Conservation (phyloP, 257 asterid species). For the Oldenlandia corymbosa region DNA sequence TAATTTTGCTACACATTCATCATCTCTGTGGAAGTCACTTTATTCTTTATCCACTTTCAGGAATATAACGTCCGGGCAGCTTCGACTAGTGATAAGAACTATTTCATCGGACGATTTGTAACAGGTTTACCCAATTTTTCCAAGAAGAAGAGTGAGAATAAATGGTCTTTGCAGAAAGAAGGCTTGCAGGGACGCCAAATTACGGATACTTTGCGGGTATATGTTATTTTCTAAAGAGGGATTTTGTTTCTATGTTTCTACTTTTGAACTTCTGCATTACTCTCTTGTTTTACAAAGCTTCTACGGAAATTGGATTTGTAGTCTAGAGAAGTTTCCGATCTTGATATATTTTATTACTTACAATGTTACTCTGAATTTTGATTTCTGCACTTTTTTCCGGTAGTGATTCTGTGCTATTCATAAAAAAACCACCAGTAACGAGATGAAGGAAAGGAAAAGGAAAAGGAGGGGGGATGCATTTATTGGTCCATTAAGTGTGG, state of each 20-base stretch:
- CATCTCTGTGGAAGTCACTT: neutral
- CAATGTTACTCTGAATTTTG: no score
- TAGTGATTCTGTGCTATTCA: no score
- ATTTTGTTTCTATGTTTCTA: slow-evolving; percentile 1
- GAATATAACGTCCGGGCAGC: slow-evolving; percentile 90
- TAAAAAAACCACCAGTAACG: no score
- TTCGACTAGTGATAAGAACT: slow-evolving; percentile 66
- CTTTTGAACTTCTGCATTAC: neutral
- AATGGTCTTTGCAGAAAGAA: slow-evolving; percentile 91
- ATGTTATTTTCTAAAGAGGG: slow-evolving; percentile 9
- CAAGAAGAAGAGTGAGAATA: slow-evolving; percentile 75
- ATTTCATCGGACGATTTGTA: slow-evolving; percentile 84
- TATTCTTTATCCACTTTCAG: slow-evolving; percentile 23
- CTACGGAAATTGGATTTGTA: neutral
- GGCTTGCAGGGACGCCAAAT: slow-evolving; percentile 95
- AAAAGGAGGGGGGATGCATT: no score
- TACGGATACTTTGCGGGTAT: slow-evolving; percentile 80
- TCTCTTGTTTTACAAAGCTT: neutral
- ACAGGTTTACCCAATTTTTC: slow-evolving; percentile 77
- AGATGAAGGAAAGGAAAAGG: no score
- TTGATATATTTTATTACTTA: no score
- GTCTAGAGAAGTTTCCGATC: no score
- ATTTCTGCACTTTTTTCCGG: no score
- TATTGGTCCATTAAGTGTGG: no score
- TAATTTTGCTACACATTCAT: neutral